Conservation (phyloP, 2,329 filamentous ascomycete genomes). For the Trichoderma sp. region DNA sequence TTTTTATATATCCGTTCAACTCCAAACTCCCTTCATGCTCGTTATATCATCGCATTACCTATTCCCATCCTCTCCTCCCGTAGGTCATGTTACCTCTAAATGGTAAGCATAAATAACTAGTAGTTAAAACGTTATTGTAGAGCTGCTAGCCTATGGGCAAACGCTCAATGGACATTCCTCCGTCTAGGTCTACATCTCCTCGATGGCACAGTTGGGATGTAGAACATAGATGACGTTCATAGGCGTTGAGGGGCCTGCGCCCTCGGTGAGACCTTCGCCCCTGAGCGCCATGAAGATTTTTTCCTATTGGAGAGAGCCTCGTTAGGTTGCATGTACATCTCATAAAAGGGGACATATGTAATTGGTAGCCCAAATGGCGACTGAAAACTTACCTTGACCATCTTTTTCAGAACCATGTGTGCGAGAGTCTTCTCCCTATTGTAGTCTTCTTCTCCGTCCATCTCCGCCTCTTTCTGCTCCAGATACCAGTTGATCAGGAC, state of each 20-base stretch:
- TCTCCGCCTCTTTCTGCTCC: conserved; percentile 81
- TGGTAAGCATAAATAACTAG: not conserved
- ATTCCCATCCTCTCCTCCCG: not conserved
- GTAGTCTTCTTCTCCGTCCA: conserved; percentile 78
- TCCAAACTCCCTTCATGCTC: conserved; percentile 22
- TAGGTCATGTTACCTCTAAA: not conserved
- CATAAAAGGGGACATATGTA: conserved; percentile 45
- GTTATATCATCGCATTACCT: not conserved
- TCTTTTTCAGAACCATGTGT: conserved; percentile 85
- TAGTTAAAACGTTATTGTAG: not conserved
- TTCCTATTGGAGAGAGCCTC: conserved; percentile 60
- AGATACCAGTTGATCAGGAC: conserved; percentile 85
- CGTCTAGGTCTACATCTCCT: conserved; percentile 47
- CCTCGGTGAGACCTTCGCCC: conserved; percentile 55
- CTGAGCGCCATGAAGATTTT: conserved; percentile 83
- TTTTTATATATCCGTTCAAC: conserved; percentile 18
- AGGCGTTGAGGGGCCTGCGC: conserved; percentile 43
- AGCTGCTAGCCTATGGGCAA: not conserved
- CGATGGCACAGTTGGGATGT: conserved; percentile 89
- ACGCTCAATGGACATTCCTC: not conserved
- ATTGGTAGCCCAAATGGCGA: conserved; percentile 28
- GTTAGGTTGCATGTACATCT: conserved; percentile 24
- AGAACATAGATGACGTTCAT: conserved; percentile 71
- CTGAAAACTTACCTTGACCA: conserved; percentile 77
- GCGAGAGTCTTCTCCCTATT: conserved; percentile 70